phyloP scores from a whole-genome alignment of 768 basidiomycete species.

The Mycena leptocephala region DNA sequence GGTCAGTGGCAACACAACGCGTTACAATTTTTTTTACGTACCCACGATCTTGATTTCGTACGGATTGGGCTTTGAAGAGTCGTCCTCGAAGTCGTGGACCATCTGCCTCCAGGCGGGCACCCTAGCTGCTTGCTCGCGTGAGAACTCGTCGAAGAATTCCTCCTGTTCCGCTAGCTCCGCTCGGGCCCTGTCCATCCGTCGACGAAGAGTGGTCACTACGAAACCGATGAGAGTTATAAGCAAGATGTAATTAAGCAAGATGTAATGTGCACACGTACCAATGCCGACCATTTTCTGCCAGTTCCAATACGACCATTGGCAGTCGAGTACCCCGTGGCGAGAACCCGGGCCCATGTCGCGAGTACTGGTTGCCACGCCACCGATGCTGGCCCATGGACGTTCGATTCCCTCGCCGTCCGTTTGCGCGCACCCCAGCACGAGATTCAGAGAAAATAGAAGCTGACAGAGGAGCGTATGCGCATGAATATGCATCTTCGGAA shows the following conservation, averaged over 20 bases:
- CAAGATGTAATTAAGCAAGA: too few relatives aligned
- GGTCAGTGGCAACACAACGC: too few relatives aligned
- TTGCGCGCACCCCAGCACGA: not conserved
- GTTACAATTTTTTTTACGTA: too few relatives aligned
- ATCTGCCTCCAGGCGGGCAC: not conserved
- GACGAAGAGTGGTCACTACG: not conserved
- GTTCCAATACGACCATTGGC: too few relatives aligned
- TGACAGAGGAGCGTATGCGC: conserved; percentile 33
- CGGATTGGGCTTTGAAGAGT: not conserved
- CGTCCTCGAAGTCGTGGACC: not conserved
- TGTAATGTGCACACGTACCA: too few relatives aligned
- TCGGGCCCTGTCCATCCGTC: not conserved
- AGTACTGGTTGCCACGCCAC: too few relatives aligned
- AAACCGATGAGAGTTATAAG: too few relatives aligned
- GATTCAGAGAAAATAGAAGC: not conserved
- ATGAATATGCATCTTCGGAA: too few relatives aligned
- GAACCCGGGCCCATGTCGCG: too few relatives aligned
- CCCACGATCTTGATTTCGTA: not conserved
- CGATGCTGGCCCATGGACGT: too few relatives aligned
- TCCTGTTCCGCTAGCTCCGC: not conserved
- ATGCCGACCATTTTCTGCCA: not conserved
- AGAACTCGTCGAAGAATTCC: not conserved
- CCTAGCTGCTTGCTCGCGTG: not conserved
- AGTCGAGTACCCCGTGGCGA: too few relatives aligned
- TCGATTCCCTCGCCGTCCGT: not conserved